Conservation (phyloP, 1,284 basidiomycete genomes). For the Ganoderma boninense region DNA sequence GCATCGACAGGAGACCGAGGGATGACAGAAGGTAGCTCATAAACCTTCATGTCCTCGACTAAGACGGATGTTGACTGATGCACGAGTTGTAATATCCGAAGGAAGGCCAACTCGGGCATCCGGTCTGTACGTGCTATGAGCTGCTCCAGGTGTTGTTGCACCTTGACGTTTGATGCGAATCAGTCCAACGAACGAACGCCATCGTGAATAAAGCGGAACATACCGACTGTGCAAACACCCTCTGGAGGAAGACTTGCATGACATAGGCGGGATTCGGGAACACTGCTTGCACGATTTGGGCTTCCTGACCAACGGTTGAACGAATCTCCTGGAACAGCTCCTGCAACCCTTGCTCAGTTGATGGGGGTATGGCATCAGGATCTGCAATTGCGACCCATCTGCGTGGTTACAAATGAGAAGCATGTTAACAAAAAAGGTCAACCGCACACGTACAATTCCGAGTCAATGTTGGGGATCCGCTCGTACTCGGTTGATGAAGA, state of each 20-base stretch:
- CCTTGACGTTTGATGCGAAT: slow-evolving; percentile 54
- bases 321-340: slow-evolving; percentile 91
- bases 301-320: slow-evolving; percentile 92
- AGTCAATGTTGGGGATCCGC: slow-evolving; percentile 66
- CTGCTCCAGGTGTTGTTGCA: slow-evolving; percentile 94
- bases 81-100: slow-evolving; percentile 91
- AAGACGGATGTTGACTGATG: slow-evolving; percentile 83
- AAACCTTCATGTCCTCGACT: slow-evolving; percentile 92
- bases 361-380: slow-evolving; percentile 83
- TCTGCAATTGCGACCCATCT: slow-evolving; percentile 88
- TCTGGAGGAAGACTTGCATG: slow-evolving; percentile 98
- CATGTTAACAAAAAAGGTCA: background rate
- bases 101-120: slow-evolving; percentile 89
- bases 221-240: slow-evolving; percentile 98
- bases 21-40: slow-evolving; percentile 81
- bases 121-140: slow-evolving; percentile 78
- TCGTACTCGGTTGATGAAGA: slow-evolving; percentile 92
- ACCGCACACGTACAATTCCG: slow-evolving; percentile 64
- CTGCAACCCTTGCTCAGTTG: slow-evolving; percentile 80
- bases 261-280: slow-evolving; percentile 98
- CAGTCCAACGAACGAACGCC: background rate
- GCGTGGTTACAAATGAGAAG: slow-evolving; percentile 21
- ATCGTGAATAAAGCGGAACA: slow-evolving; percentile 38
- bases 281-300: slow-evolving; percentile 98
- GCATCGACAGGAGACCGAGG: slow-evolving; percentile 68